phyloP scores from a whole-genome alignment of 1,284 basidiomycete genomes.

The Moesziomyces antarcticus region DNA sequence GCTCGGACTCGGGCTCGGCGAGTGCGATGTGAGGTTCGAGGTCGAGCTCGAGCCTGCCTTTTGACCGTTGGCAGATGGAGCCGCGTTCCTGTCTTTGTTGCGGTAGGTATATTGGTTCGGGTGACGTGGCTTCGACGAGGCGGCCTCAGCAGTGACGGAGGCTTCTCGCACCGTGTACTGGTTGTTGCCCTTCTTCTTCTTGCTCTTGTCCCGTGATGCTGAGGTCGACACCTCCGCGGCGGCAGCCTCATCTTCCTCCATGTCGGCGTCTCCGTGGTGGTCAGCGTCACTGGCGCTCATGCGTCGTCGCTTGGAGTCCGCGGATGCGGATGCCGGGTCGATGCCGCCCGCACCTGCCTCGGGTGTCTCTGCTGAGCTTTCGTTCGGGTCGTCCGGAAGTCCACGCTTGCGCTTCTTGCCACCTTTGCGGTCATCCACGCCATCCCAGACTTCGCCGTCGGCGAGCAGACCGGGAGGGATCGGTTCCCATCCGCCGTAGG shows the following conservation, averaged over 20 bases:
- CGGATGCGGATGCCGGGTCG: constrained; percentile 22
- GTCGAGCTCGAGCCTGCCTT: constrained; percentile 41
- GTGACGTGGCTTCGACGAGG: constrained; percentile 62
- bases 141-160: constrained; percentile 28
- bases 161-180: constrained; percentile 38
- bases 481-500: constrained; percentile 87
- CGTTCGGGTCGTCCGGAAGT: constrained; percentile 34
- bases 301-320: constrained; percentile 54
- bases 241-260: constrained; percentile 32
- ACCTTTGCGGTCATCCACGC: constrained; percentile 63
- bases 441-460: constrained; percentile 61
- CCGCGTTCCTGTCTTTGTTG: constrained; percentile 67
- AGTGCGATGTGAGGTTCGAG: constrained; percentile 47
- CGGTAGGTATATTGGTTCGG: constrained; percentile 76
- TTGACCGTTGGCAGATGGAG: constrained; percentile 18
- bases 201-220: constrained; percentile 33
- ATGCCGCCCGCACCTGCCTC: constrained; percentile 27
- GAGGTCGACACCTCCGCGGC: constrained; percentile 8
- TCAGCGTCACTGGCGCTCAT: constrained; percentile 38
- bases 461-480: constrained; percentile 68
- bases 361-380: constrained; percentile 20
- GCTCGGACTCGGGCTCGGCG: constrained; percentile 59
- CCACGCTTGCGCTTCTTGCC: constrained; percentile 58
- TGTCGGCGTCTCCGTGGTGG: constrained; percentile 30
- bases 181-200: constrained; percentile 50